A percentile compares a stretch with the other conserved stretches of the same genome.
Evolutionary conservation across 2,329 filamentous ascomycete genomes (phyloP).

Genomic region (Ascosphaera aggregata): DNA sequence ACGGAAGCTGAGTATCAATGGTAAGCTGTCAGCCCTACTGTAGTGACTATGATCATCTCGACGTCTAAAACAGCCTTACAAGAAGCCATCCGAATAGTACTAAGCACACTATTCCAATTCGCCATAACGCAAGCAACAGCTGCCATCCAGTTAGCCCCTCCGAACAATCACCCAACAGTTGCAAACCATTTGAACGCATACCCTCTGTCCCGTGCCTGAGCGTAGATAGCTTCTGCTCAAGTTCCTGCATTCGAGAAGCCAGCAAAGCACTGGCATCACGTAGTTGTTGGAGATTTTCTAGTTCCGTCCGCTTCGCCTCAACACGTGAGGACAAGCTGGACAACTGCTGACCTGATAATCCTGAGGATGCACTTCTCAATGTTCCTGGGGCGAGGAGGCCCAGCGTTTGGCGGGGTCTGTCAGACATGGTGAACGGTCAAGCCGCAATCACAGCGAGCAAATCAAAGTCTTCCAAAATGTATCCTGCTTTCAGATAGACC

Average conservation of each 20-base stretch:
- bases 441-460: background rate
- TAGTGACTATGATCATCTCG: background rate
- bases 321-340: constrained; percentile 36
- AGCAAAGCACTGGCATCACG: constrained; percentile 37
- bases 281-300: constrained; percentile 37
- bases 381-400: constrained; percentile 10
- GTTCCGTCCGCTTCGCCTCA: constrained; percentile 37
- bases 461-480: background rate
- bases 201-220: constrained; percentile 39
- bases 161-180: background rate
- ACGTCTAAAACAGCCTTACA: constrained; percentile 29
- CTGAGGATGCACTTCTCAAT: constrained; percentile 9
- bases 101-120: constrained; percentile 42
- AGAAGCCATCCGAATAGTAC: constrained; percentile 40
- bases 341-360: constrained; percentile 20
- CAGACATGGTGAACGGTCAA: constrained; percentile 11
- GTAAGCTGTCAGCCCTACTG: background rate
- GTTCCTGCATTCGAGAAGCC: constrained; percentile 37
- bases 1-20: background rate
- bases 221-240: constrained; percentile 36
- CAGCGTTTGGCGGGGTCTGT: constrained; percentile 14
- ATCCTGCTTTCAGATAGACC: too few relatives aligned
- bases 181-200: constrained; percentile 7
- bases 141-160: constrained; percentile 9
- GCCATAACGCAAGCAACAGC: constrained; percentile 42